phyloP scores from a whole-genome alignment of 164 flowering plant species.

The Stephania japonica region DNA sequence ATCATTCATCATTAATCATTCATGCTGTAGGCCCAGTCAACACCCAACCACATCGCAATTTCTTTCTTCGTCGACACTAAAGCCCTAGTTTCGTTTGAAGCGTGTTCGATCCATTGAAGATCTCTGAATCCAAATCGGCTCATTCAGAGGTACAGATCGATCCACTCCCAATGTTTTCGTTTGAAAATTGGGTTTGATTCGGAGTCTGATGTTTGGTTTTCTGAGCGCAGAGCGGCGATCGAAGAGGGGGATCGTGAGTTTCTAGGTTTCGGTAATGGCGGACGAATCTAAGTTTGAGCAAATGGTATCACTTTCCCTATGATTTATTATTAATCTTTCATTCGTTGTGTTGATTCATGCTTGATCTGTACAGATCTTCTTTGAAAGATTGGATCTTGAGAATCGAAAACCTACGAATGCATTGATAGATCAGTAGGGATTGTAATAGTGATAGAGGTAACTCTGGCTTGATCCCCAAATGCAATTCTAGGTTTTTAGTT shows the following conservation, averaged over 20 bases:
- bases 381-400: not conserved
- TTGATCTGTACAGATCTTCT: not conserved
- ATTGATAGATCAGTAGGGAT: not conserved
- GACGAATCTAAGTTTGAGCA: conserved; percentile 6
- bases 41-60: too few relatives aligned
- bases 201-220: not conserved
- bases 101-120: not conserved
- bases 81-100: too few relatives aligned
- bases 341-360: not conserved
- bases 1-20: too few relatives aligned
- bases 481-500: not conserved
- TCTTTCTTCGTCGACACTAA: too few relatives aligned
- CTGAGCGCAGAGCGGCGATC: not conserved
- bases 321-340: not conserved
- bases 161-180: not conserved
- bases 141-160: not conserved
- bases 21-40: too few relatives aligned
- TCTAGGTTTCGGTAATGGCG: conserved; percentile 10
- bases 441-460: not conserved
- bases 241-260: not conserved
- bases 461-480: not conserved
- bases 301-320: not conserved
- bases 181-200: not conserved
- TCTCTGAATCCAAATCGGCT: not conserved
- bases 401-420: not conserved